phyloP scores from a whole-genome alignment of 2,329 filamentous ascomycete genomes.

The Phoma sp. region DNA sequence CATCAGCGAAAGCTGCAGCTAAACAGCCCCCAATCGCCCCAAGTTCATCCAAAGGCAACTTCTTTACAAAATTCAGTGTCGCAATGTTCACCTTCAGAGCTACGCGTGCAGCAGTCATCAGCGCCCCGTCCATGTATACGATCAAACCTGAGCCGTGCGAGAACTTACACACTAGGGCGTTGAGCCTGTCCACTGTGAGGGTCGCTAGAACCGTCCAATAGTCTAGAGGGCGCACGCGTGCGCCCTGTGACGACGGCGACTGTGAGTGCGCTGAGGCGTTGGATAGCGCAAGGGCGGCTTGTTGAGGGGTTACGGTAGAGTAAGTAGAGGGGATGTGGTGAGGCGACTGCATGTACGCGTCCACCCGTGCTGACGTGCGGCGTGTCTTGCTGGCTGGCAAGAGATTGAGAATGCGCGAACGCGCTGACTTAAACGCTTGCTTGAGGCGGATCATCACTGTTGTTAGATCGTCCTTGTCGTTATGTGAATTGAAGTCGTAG shows the following conservation, averaged over 20 bases:
- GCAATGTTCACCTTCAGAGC: constrained; percentile 13
- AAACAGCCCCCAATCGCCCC: background rate
- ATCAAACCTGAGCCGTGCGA: background rate
- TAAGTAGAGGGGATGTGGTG: background rate
- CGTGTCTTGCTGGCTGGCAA: background rate
- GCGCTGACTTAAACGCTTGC: background rate
- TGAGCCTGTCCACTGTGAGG: background rate
- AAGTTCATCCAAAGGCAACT: background rate
- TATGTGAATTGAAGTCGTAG: no score
- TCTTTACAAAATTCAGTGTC: constrained; percentile 3
- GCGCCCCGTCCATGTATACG: background rate
- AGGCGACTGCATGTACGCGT: background rate
- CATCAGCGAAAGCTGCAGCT: background rate
- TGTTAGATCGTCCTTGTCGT: background rate
- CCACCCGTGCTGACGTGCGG: background rate
- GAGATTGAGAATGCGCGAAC: background rate
- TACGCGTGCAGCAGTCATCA: background rate
- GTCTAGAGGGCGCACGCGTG: background rate
- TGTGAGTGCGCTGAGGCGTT: background rate
- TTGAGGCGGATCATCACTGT: background rate
- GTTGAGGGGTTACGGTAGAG: background rate
- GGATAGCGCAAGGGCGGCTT: background rate
- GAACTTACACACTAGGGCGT: background rate
- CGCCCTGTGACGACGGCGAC: background rate
- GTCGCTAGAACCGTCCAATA: background rate